These are phyloP conservation scores for Adansonia digitata DNA, from an alignment of 345 rosid genomes.

Conservation along the genomic window DNA sequence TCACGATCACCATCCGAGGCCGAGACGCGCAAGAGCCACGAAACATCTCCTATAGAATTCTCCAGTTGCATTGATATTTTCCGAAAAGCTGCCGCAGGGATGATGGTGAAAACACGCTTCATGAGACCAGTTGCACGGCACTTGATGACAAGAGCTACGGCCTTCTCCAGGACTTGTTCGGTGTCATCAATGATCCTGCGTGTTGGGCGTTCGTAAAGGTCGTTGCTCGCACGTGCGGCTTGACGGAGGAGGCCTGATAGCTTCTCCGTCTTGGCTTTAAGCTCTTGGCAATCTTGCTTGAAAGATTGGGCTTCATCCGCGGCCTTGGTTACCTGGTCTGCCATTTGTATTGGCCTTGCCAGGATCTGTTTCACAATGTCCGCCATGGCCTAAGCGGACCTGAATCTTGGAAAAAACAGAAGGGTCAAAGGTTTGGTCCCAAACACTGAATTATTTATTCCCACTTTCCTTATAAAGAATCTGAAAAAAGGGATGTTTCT, in stretches of 20 bases:
- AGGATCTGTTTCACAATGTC: too few relatives aligned
- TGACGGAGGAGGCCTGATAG: constrained; percentile 46
- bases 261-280: constrained; percentile 63
- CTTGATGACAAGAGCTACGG: constrained; percentile 49
- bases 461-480: too few relatives aligned
- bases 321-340: constrained; percentile 56
- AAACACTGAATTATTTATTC: neutral
- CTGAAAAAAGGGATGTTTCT: neutral
- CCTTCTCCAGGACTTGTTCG: constrained; percentile 68
- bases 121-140: constrained; percentile 62
- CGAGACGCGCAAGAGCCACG: constrained; percentile 69
- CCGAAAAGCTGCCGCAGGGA: constrained; percentile 71
- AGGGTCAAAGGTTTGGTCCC: neutral
- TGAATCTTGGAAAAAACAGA: neutral
- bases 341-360: constrained; percentile 64
- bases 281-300: too few relatives aligned
- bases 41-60: constrained; percentile 72
- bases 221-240: constrained; percentile 74
- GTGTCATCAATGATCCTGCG: constrained; percentile 77
- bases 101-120: constrained; percentile 70
- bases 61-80: constrained; percentile 64
- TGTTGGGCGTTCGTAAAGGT: constrained; percentile 73
- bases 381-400: constrained; percentile 56
- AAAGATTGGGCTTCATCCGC: constrained; percentile 65
- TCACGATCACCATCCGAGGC: constrained; percentile 67